A percentile compares a stretch with the other conserved stretches of the same genome.
phyloP scores from a whole-genome alignment of 78 protist species.

The Isochrysis galbana region DNA sequence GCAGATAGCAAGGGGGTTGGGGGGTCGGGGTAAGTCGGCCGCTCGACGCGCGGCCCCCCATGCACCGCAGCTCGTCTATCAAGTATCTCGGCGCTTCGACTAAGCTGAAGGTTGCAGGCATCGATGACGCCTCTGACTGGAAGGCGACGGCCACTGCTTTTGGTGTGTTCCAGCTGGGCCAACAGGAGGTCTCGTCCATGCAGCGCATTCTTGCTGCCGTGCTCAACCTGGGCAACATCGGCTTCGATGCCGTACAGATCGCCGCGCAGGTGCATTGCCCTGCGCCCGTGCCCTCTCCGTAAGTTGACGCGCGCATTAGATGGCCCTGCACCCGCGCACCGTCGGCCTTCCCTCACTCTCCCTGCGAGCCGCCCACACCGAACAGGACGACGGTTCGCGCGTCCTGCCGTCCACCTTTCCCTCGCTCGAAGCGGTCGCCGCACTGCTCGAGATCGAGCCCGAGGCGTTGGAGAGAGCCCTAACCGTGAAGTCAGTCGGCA shows the following conservation, averaged over 20 bases:
- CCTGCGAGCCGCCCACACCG: not conserved
- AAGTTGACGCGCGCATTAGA: no score
- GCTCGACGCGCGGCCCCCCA: no score
- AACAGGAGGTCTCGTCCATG: not conserved
- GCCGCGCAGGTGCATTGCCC: no score
- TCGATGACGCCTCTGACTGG: not conserved
- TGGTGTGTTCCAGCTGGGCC: not conserved
- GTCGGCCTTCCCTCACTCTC: no score
- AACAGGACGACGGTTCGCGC: not conserved
- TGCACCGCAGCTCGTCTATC: not conserved
- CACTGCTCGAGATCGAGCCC: not conserved
- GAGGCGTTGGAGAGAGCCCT: not conserved
- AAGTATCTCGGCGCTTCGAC: not conserved
- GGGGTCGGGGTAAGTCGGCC: no score
- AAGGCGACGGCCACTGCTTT: not conserved
- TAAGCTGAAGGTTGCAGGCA: not conserved
- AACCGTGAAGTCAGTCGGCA: not conserved
- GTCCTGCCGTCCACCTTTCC: not conserved
- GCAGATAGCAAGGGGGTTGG: no score
- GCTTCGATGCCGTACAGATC: not conserved
- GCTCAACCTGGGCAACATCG: slow-evolving; percentile 1
- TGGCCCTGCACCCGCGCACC: no score
- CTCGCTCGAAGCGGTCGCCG: not conserved
- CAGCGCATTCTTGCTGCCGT: no score
- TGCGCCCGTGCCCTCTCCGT: no score